Evolutionary conservation across 164 flowering plant species (phyloP), one percentile per base, ranked within the genome.

Genomic region (Warburgia ugandensis): DNA sequence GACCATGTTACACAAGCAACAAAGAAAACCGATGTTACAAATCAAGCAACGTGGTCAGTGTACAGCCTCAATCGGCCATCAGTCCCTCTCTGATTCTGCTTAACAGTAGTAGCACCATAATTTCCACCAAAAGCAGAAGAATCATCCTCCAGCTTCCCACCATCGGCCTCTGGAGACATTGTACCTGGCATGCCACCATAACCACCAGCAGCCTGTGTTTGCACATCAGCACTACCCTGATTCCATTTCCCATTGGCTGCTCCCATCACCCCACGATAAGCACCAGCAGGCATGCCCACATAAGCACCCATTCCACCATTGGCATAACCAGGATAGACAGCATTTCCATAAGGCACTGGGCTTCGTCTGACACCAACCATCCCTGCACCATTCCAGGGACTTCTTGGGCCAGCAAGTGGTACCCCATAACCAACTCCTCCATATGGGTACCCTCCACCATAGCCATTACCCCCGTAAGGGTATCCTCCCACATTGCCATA

Each of bases 271-370:
- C 69, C 73, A 48, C 55, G 50, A 40, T 48, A 44, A 40, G 55
- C 68, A 58, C 64, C 63, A 28, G 31, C 31, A 5, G 45, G 35
- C 44, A 43, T 36, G 6, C 67, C 70, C 69, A 59, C 46, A 5
- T 38, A 19, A 23, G 72, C 68, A 40, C 60, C 56, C 51, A 55
- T 40, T 10, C 70, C 70, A 20, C 73, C 72, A 62, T 68, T 77
- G 32, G 58, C 6, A 52, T 72, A 70, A n/a, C 68, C 58, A 26
- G 77, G 73, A 66, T 35, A 41, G 41, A 28, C 42, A 25, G 62
- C 42, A 51, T 19, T 43, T n/a, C 49, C 49, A 33, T 31, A 51
- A 32, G 50, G 56, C 7, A 12, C 25, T 0, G 62, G 62, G 40
- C 56, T 32, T 23, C 45, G 40, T 33, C 50, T 44, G 28, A 42